Percentiles rank a stretch among this genome's conserved stretches.
phyloP scores from a whole-genome alignment of 2,329 filamentous ascomycete species.

The Aspergillus sojae region DNA sequence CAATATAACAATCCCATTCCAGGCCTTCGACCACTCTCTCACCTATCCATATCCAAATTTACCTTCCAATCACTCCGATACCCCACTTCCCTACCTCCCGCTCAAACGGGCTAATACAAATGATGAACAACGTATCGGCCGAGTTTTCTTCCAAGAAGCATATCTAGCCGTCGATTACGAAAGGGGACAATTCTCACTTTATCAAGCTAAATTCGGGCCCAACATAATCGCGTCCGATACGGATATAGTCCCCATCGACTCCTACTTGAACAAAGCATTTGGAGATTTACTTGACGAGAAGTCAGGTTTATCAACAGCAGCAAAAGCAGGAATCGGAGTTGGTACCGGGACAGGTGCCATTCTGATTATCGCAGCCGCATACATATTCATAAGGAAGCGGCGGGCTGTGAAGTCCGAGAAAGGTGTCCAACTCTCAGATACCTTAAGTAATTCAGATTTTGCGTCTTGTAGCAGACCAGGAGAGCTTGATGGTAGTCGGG shows the following conservation, averaged over 20 bases:
- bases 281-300: neutral
- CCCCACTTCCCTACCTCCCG: neutral
- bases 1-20: constrained; percentile 1
- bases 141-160: constrained; percentile 6
- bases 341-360: neutral
- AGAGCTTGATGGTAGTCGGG: neutral
- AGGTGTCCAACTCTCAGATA: neutral
- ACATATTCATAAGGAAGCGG: neutral
- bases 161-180: constrained; percentile 4
- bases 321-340: neutral
- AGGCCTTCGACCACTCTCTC: constrained; percentile 5
- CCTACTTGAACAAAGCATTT: neutral
- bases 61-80: neutral
- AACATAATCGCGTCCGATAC: neutral
- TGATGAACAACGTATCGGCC: constrained; percentile 3
- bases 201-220: neutral
- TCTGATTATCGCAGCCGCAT: neutral
- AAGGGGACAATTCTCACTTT: neutral
- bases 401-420: neutral
- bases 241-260: neutral
- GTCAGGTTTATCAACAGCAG: neutral
- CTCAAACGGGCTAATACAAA: neutral
- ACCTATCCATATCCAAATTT: constrained; percentile 1
- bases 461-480: neutral
- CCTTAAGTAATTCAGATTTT: neutral